A percentile compares a stretch with the other conserved stretches of the same genome.
These are phyloP conservation scores for Kickxella alabastrina DNA, from an alignment of 192 early-diverging fungal species.

Conservation along the genomic window DNA sequence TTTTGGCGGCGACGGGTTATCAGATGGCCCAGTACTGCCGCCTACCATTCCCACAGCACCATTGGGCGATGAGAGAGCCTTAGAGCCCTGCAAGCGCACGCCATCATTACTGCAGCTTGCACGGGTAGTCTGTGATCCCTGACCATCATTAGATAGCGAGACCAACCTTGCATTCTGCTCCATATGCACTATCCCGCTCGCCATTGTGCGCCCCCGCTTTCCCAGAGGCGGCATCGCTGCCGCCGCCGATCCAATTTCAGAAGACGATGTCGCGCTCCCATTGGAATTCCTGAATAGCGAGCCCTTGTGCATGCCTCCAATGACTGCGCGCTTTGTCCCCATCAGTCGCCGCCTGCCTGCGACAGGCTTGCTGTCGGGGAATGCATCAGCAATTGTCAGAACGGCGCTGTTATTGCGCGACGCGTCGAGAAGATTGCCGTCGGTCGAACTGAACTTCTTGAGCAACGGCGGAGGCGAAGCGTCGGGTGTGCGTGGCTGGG, in stretches of 20 bases:
- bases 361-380: slow-evolving; percentile 42
- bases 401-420: slow-evolving; percentile 1
- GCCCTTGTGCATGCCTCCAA: slow-evolving; percentile 1
- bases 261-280: background rate
- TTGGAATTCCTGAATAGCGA: slow-evolving; percentile 18
- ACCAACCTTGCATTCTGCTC: background rate
- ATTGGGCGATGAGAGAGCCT: background rate
- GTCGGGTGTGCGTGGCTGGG: background rate
- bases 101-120: background rate
- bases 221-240: background rate
- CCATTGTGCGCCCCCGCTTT: background rate
- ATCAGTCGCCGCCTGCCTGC: background rate
- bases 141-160: background rate
- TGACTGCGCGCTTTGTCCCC: slow-evolving; percentile 8
- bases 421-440: no score
- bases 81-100: slow-evolving; percentile 14
- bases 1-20: slow-evolving; percentile 34
- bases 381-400: slow-evolving; percentile 32
- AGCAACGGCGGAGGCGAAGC: background rate
- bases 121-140: background rate
- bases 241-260: background rate
- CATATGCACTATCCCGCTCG: background rate
- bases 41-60: slow-evolving; percentile 1
- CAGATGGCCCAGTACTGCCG: slow-evolving; percentile 7
- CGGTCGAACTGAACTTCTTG: background rate